Evolutionary conservation across 495 filamentous ascomycete genomes (phyloP).

Genomic region (Talaromyces thailandensis): DNA sequence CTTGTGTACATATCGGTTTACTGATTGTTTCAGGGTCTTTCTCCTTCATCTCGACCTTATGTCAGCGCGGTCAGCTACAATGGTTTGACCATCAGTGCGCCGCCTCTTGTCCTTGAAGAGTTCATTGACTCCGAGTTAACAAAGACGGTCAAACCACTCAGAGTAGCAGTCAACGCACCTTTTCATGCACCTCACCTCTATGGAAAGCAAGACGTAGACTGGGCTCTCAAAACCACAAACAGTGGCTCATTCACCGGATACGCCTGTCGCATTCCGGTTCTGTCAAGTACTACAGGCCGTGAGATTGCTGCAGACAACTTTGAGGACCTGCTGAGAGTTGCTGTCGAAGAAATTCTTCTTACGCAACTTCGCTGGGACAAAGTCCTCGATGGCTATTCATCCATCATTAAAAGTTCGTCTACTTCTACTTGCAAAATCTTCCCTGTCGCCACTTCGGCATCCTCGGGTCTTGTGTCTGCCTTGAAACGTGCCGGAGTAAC

Average conservation of each 20-base stretch:
- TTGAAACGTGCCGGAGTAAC: conserved; percentile 23
- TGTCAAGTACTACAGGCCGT: conserved; percentile 48
- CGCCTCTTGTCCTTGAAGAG: conserved; percentile 51
- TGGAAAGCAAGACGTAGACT: conserved; percentile 46
- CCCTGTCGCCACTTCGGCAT: conserved; percentile 37
- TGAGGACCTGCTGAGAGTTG: conserved; percentile 36
- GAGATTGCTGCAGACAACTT: conserved; percentile 35
- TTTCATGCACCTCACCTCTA: conserved; percentile 77
- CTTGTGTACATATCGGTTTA: not conserved
- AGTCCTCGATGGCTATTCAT: conserved; percentile 44
- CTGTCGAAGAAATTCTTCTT: conserved; percentile 52
- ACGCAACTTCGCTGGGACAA: conserved; percentile 49
- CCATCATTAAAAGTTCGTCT: conserved; percentile 11
- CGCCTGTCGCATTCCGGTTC: conserved; percentile 42
- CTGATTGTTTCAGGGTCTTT: conserved; percentile 41
- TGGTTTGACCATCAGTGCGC: conserved; percentile 71
- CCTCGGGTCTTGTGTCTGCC: conserved; percentile 21
- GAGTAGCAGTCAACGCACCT: conserved; percentile 67
- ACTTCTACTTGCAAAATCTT: conserved; percentile 39
- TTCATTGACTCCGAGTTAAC: conserved; percentile 47
- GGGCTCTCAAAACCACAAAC: conserved; percentile 41
- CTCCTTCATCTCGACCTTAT: conserved; percentile 55
- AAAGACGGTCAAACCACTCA: conserved; percentile 45
- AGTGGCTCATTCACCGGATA: conserved; percentile 31
- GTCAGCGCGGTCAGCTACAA: conserved; percentile 63